Base-by-base conservation (phyloP, 2,329 filamentous ascomycete genomes). In the Ceratocystis variospora region DNA sequence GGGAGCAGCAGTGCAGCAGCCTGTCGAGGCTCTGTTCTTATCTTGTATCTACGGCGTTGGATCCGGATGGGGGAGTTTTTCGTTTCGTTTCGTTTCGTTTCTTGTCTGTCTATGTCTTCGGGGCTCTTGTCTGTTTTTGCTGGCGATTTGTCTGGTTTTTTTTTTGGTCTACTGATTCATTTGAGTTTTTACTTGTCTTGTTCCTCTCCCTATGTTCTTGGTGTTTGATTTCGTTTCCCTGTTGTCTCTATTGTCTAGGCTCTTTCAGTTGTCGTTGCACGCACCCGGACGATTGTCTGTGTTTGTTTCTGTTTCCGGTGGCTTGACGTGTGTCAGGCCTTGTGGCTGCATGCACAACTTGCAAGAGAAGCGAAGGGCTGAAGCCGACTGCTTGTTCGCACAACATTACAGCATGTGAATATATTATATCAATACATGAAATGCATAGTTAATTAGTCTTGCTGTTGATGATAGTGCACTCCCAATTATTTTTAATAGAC, bases 1-100 rank as follows among this genome's bases (percentile, higher is more conserved):
- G 17, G 12, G 41, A 25, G 28, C 6, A 44, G 19, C 37, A 19
- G 25, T 19, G 37, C 5, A 44, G 28, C 25, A 17, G 28, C 8
- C 44, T n/a, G 28, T n/a, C 44, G 19, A 46, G 22, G 61, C 12
- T 53, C 44, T 48, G 25, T 28, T 48, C 19, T 45, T 48, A 25
- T 63, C 19, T 45, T 48, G 44, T 63, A 46, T 48, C 45, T 46
- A 63, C 12, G 19, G 45, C 61, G 45, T 48, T 63, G 22, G 41
- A 48, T 62, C 31, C 22, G 10, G 59, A 45, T 17, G 37, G 37
- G 37, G 37, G 37, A 41, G 37, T 41, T 41, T 41, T 28, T 28
- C 4, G 3, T 28, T 28, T 28, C 25, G 3, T 28, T 28, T 28
- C 25, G 25, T 28, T 28, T 41, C 37, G 37, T 41, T 41, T 19